These are phyloP conservation scores for Neonothopanus nambi DNA, from an alignment of 1,284 basidiomycete species.

Conservation along the genomic window DNA sequence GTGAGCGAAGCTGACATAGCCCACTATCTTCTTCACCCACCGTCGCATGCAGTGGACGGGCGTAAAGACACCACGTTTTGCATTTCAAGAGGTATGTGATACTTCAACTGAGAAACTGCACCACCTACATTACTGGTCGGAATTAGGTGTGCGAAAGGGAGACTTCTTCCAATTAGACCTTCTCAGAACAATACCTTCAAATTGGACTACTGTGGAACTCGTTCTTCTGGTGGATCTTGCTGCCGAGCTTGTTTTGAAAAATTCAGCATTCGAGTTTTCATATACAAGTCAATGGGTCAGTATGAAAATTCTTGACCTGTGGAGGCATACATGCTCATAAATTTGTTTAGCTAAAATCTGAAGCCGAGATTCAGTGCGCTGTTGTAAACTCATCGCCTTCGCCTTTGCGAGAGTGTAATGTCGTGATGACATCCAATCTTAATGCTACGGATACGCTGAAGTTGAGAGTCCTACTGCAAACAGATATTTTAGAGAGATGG, in stretches of 20 bases:
- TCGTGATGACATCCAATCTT: neutral
- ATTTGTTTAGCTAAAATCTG: too few relatives aligned
- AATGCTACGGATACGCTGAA: too few relatives aligned
- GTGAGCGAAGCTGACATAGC: slow-evolving; percentile 35
- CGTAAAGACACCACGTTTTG: slow-evolving; percentile 47
- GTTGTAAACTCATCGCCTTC: neutral
- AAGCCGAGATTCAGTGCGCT: neutral
- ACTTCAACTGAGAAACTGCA: slow-evolving; percentile 17
- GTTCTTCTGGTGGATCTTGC: slow-evolving; percentile 44
- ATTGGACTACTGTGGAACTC: slow-evolving; percentile 34
- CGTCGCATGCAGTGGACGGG: slow-evolving; percentile 59
- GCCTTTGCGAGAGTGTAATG: slow-evolving; percentile 3
- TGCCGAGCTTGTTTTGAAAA: slow-evolving; percentile 39
- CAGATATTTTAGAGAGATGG: slow-evolving; percentile 39
- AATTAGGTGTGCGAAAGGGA: slow-evolving; percentile 32
- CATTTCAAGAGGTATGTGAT: slow-evolving; percentile 40
- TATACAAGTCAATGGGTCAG: slow-evolving; percentile 7
- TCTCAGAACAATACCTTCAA: slow-evolving; percentile 29
- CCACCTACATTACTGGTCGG: neutral
- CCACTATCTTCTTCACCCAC: slow-evolving; percentile 47
- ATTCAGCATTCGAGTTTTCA: slow-evolving; percentile 33
- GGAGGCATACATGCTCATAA: too few relatives aligned
- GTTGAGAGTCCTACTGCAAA: neutral
- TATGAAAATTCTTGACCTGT: neutral
- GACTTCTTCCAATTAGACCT: slow-evolving; percentile 51